Percentiles rank a stretch among this genome's conserved stretches.
phyloP scores from a whole-genome alignment of 2,329 filamentous ascomycete species.

The Penicillium sp. region DNA sequence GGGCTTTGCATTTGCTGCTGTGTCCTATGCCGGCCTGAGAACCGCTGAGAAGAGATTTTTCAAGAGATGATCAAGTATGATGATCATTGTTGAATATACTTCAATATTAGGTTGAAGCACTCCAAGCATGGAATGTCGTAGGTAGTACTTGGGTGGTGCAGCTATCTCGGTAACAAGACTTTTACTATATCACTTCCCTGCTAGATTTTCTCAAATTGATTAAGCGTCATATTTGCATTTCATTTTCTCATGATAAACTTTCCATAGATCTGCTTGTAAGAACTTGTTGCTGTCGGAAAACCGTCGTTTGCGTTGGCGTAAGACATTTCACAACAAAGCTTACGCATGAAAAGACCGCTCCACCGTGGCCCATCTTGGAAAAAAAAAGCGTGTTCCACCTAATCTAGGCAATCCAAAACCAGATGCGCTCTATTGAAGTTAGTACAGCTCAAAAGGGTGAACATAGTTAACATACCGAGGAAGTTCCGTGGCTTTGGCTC shows the following conservation, averaged over 20 bases:
- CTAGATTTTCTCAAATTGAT: too few species aligned
- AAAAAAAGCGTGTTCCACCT: neutral
- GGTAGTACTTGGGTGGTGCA: too few species aligned
- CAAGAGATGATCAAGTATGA: conserved; percentile 9
- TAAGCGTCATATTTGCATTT: too few species aligned
- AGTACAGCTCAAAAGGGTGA: neutral
- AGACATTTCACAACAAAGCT: too few species aligned
- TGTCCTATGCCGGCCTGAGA: conserved; percentile 55
- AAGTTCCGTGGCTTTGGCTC: conserved; percentile 32
- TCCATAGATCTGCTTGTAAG: too few species aligned
- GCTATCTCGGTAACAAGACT: too few species aligned
- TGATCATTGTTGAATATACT: neutral
- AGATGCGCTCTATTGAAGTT: conserved; percentile 27
- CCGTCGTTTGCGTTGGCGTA: too few species aligned
- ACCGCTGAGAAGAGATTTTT: conserved; percentile 49
- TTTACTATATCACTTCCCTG: too few species aligned
- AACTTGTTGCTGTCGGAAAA: too few species aligned
- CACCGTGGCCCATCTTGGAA: neutral
- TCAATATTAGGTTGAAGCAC: neutral
- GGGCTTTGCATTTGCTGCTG: conserved; percentile 60
- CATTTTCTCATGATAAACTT: too few species aligned
- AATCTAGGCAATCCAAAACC: conserved; percentile 33
- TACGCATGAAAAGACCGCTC: too few species aligned
- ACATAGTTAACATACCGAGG: conserved; percentile 19
- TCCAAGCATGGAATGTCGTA: neutral